Base-by-base conservation (phyloP, 352 stramenopile genomes). In the Pythium folliculosum region DNA sequence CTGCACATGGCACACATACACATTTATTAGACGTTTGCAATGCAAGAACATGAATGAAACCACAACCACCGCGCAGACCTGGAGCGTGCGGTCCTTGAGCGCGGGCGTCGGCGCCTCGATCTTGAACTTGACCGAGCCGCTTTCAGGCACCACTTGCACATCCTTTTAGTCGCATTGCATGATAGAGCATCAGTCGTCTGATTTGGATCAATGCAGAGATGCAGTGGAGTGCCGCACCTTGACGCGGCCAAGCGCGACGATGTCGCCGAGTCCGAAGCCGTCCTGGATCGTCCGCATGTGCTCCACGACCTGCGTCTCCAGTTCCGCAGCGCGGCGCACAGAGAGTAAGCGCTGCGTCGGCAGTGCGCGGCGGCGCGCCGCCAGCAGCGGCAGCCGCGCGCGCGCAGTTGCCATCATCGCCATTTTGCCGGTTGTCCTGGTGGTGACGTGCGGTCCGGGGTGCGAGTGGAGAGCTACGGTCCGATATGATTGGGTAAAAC, bases 271-370 rank as follows among this genome's bases (percentile, higher is more conserved):
- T 16, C 86, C 82, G 38, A 95, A 71, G 3, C 85, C 85, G 58
- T 95, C 85, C 44, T 78, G 76, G 30, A 95, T 76, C n/a, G 68
- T 61, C 30, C 84, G 82, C 53, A 95, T 69, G 53, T 80, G 78
- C 61, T 93, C 81, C 56, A 95, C 63, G 35, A 94, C 88, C 64
- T 94, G 74, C 55, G 77, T 88, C 73, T 95, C 88, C 57, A 94
- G 50, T 67, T 90, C 74, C 47, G 81, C 88, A 40, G 78, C 69
- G 38, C 84, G 81, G 22, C 87, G 85, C 58, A 80, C 81, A 53
- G 85, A 93, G 35, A 95, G 57, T n/a, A 68, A 63, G 55, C 60
- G 48, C 19, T 25, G 56, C n/a, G 53, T 38, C 25, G 51, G 52
- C 21, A 50, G 43, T 25, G 62, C 55, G 43, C 38, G 60, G 55